A percentile compares a stretch with the other conserved stretches of the same genome.
Conservation (phyloP, 176 grass and related monocot genomes). For the Eragrostis nindensis region DNA sequence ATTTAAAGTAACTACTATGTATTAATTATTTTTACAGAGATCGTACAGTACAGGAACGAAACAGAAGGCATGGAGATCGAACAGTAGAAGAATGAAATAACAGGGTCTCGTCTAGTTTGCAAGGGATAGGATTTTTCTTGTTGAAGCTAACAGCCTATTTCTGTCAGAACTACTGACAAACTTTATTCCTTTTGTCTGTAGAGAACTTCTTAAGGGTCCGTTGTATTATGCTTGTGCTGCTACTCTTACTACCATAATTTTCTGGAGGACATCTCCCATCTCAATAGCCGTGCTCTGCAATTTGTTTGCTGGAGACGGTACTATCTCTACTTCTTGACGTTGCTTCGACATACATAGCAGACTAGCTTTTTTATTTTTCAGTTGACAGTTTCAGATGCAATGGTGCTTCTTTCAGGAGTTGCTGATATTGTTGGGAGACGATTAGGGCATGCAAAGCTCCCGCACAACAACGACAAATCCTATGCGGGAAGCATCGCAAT, state of each 20-base stretch:
- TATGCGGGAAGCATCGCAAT: slow-evolving; percentile 67
- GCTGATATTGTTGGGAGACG: slow-evolving; percentile 85
- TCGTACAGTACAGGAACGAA: too few relatives aligned
- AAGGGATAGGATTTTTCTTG: slow-evolving; percentile 11
- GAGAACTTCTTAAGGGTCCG: slow-evolving; percentile 87
- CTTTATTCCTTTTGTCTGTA: slow-evolving; percentile 23
- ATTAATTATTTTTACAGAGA: too few relatives aligned
- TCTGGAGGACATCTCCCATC: slow-evolving; percentile 84
- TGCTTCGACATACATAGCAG: neutral
- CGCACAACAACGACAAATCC: slow-evolving; percentile 78
- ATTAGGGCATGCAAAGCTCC: slow-evolving; percentile 66
- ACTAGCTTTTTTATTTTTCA: neutral
- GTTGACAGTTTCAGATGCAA: neutral
- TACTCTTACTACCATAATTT: slow-evolving; percentile 64
- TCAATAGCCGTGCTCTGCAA: slow-evolving; percentile 84
- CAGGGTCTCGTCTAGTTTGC: too few relatives aligned
- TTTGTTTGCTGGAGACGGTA: slow-evolving; percentile 85
- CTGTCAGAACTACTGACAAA: neutral
- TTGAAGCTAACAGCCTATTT: neutral
- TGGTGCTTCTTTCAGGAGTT: slow-evolving; percentile 53
- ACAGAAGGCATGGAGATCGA: too few relatives aligned
- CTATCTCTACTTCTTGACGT: neutral
- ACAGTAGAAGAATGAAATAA: too few relatives aligned
- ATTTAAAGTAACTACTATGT: neutral
- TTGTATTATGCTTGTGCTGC: slow-evolving; percentile 80